Conservation (phyloP, 176 grass and related monocot species). For the Eleusine indica region DNA sequence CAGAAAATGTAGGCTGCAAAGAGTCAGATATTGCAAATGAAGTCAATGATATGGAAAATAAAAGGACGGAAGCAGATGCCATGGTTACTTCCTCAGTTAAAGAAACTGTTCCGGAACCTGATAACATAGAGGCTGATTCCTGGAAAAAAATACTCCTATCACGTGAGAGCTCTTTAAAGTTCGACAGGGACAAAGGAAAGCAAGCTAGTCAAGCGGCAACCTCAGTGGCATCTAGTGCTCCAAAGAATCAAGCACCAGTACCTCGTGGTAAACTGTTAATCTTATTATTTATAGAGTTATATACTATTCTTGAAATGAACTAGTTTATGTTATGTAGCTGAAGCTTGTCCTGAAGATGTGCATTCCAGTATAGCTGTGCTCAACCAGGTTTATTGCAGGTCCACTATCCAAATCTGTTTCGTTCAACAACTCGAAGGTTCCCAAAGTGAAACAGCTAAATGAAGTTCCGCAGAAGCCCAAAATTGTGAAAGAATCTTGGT, state of each 20-base stretch:
- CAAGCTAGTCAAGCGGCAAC: conserved; percentile 31
- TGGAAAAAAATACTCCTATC: conserved; percentile 44
- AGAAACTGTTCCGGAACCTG: conserved; percentile 34
- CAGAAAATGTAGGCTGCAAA: conserved; percentile 46
- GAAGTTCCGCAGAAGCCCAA: conserved; percentile 76
- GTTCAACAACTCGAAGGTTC: conserved; percentile 87
- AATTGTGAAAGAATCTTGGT: conserved; percentile 52
- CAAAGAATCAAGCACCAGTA: conserved; percentile 42
- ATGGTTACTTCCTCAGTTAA: conserved; percentile 24
- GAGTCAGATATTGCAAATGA: conserved; percentile 39
- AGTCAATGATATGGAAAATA: conserved; percentile 33
- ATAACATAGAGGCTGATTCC: conserved; percentile 33
- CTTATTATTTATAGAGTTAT: conserved; percentile 27
- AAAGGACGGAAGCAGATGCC: conserved; percentile 42
- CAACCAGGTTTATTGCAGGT: conserved; percentile 52
- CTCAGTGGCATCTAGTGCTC: conserved; percentile 38
- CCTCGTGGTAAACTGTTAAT: conserved; percentile 57
- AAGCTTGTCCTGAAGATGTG: neutral
- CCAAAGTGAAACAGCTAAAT: conserved; percentile 84
- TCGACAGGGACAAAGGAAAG: conserved; percentile 62
- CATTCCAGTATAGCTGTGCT: conserved; percentile 1
- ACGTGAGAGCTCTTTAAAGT: conserved; percentile 37
- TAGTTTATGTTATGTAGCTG: conserved; percentile 22
- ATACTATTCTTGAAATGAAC: conserved; percentile 28
- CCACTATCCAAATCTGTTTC: conserved; percentile 68